These are phyloP conservation scores for Hortaea werneckii DNA, from an alignment of 2,329 filamentous ascomycete species.

Conservation along the genomic window DNA sequence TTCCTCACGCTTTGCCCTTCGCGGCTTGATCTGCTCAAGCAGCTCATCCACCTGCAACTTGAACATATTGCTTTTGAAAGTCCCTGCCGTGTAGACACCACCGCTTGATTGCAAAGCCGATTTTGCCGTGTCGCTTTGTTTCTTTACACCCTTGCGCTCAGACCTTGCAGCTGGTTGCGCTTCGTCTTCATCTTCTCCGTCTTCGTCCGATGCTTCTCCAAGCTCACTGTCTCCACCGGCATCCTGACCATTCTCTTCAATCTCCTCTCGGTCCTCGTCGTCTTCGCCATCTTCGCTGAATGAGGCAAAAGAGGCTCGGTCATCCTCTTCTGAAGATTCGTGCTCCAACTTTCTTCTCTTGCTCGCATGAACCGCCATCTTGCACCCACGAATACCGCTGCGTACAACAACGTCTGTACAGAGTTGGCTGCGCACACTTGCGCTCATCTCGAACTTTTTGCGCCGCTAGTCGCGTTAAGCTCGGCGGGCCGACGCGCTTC, in stretches of 20 bases:
- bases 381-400: too few species aligned
- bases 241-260: constrained; percentile 2
- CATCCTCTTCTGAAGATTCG: constrained; percentile 20
- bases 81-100: constrained; percentile 39
- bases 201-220: too few species aligned
- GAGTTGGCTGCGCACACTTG: too few species aligned
- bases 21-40: constrained; percentile 46
- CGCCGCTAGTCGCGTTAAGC: not conserved
- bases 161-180: too few species aligned
- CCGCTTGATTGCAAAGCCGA: constrained; percentile 10
- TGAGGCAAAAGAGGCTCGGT: constrained; percentile 25
- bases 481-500: not conserved
- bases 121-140: constrained; percentile 2
- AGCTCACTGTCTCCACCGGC: constrained; percentile 5
- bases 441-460: not conserved
- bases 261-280: not conserved
- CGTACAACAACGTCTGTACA: too few species aligned
- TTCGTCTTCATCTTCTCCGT: constrained; percentile 5
- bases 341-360: constrained; percentile 28
- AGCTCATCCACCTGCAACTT: constrained; percentile 59
- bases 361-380: constrained; percentile 22
- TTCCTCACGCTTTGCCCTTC: constrained; percentile 47
- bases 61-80: constrained; percentile 58
- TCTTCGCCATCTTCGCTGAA: constrained; percentile 14
- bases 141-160: not conserved